Conservation (phyloP, 345 rosid genomes). For the Carallia pectinifolia region DNA sequence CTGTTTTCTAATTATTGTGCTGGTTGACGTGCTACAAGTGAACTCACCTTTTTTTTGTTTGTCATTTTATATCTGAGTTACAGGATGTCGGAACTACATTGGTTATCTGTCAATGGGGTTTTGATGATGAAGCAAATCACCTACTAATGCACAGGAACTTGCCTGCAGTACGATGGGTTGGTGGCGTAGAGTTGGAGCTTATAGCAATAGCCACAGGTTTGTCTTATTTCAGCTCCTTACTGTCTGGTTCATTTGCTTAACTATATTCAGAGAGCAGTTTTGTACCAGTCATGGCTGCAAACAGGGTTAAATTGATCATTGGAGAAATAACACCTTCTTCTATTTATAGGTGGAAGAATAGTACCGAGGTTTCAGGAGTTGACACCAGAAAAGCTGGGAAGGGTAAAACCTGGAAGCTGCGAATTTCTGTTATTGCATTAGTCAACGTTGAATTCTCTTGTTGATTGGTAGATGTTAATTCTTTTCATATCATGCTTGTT, state of each 20-base stretch:
- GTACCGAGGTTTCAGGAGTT: slow-evolving; percentile 98
- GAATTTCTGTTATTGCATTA: neutral
- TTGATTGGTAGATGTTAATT: neutral
- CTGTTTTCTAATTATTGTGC: slow-evolving; percentile 2
- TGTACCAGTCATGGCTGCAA: neutral
- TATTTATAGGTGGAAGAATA: slow-evolving; percentile 78
- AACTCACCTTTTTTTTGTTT: slow-evolving; percentile 1
- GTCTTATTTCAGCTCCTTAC: slow-evolving; percentile 12
- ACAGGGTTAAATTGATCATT: neutral
- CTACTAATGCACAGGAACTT: slow-evolving; percentile 86
- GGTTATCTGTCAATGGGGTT: slow-evolving; percentile 99
- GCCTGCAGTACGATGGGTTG: slow-evolving; percentile 99
- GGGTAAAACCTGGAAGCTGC: slow-evolving; percentile 36
- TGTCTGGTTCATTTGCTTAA: neutral
- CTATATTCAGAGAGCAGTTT: neutral
- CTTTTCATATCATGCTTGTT: neutral
- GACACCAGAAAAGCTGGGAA: slow-evolving; percentile 90
- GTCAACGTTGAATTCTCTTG: neutral
- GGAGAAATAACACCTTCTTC: slow-evolving; percentile 15
- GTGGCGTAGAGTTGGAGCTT: slow-evolving; percentile 97
- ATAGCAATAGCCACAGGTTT: slow-evolving; percentile 97
- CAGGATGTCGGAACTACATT: slow-evolving; percentile 97
- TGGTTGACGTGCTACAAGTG: neutral
- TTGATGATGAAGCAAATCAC: slow-evolving; percentile 99
- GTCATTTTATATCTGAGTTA: slow-evolving; percentile 5